Evolutionary conservation across 495 filamentous ascomycete genomes (phyloP), one percentile per base, ranked within the genome.

Genomic region (Penicillium crystallinum): DNA sequence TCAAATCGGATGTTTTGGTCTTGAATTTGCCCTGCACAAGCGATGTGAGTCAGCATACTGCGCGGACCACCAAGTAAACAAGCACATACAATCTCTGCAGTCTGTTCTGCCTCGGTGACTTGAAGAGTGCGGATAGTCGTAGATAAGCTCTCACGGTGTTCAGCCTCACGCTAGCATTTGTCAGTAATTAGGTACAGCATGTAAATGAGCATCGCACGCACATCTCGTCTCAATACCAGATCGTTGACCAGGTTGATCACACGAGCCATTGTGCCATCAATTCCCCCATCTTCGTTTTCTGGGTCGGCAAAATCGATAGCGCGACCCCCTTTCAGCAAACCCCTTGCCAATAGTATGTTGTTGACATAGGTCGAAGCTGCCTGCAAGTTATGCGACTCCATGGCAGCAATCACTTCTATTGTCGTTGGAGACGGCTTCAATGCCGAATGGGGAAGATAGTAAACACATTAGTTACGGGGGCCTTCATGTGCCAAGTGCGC

Each of bases 311-410:
- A 98, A 63, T 96, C 83, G 67, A 98, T 93, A 27, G 80, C 80
- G 51, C 81, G 78, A 57, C 90, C 88, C 83, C 88, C 86, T 62
- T 88, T 87, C 10, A 97, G 72, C 18, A 98, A 77, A 17, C 93
- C 93, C 35, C 93, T 84, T 4, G 92, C 90, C 30, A 96, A 81
- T 27, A 98, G 77, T 51, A 96, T 85, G 66, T 97, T 96, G 75
- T 98, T 98, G 72, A 98, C 87, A 71, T 97, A 97, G 40, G 83
- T 82, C 49, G 92, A 96, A 22, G 93, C 93, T 50, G 90, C 89
- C 58, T 86, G 81, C 39, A 97, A 74, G 70, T 88, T 92, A 49
- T 86, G 81, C 48, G 81, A 68, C 64, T 95, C 90, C 83, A 93
- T 93, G 63, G 58, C 66, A 41, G 35, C 46, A 52, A 34, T 34